Evolutionary conservation across 352 stramenopile species (phyloP), one percentile per base, ranked within the genome.

Genomic region (Pythium myriotylum): DNA sequence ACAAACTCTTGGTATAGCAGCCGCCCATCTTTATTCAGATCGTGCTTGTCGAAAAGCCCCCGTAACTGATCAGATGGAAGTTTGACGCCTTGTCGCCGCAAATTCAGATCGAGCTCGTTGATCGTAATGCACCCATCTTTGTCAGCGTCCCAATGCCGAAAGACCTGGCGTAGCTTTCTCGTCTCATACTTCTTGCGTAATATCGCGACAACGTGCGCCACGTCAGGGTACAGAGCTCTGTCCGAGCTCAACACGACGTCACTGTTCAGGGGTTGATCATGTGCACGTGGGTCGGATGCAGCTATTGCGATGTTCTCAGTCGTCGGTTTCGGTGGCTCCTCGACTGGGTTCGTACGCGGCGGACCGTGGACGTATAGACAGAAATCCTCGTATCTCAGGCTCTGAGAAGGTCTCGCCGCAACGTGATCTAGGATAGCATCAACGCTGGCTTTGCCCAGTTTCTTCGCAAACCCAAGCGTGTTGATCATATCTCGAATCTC

Each of bases 81-180:
- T 17, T 62, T 62, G 14, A 88, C 37, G 0, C 77, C 77, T 22
- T 85, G 79, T 0, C 71, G 60, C 16, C 70, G 66, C 19, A 88
- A 49, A 46, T 84, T 86, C 10, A 6, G 61, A 19, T 84, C 68
- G 10, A 88, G 65, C 50, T 88, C 79, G 8, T 55, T 23, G 24
- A 80, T 29, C 16, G 67, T 82, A 24, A 88, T 72, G 20, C 57
- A 66, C 22, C 79, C 76, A 59, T 76, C 76, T 63, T 84, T 84
- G 59, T 88, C 72, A 3, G 68, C 62, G 19, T 88, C 79, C 79
- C 79, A 88, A 63, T 84, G 69, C 12, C 77, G 76, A 55, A 88
- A 88, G 3, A 81, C 68, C 24, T 76, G 62, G n/a, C 74, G 68
- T 4, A 84, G 51, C 59, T 61, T 63, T 22, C 61, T 56, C 6